Evolutionary conservation across 2,329 filamentous ascomycete species (phyloP), one percentile per base, ranked within the genome.

Genomic region (Talaromyces funiculosus): DNA sequence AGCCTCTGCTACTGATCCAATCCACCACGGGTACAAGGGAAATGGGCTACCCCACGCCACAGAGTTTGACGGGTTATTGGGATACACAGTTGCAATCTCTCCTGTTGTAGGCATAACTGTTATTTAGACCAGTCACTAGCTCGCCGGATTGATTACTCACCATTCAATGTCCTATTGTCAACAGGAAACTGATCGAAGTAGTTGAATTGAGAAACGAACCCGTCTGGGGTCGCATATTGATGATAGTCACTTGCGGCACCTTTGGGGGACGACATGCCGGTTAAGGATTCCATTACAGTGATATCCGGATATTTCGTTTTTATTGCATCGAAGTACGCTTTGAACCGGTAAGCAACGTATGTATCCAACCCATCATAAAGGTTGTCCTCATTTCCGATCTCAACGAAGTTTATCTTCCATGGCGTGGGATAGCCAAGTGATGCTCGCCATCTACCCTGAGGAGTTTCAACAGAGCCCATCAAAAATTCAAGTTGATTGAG

Each of bases 381-480:
- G 75, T 83, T 82, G 64, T 89, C 86, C 68, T 89, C 86, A 68
- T 89, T 89, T 55, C 86, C 86, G 40, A 88, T 75, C 71, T 88
- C 86, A 59, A 89, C 81, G 64, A 82, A 85, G 10, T 81, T 73
- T 29, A 89, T 75, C 38, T 72, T 72, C 73, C 83, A 88, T 0
- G 86, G 86, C 59, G 83, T 76, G 0, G 80, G 77, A 64, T 86
- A 82, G 5, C 86, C 86, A 1, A 86, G 79, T 47, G 78, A 70
- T 3, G 82, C 84, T 29, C 86, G 83, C 14, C 80, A 69, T 3
- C 78, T 75, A 14, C 86, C 86, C 76, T 82, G 87, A 24, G 77
- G 78, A 1, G 83, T 83, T 49, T 77, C 73, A 1, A 73, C 69
- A 38, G 81, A 73, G 2, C 86, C 85, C 10, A 80, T 78, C 35